Evolutionary conservation across 345 rosid species (phyloP).

Genomic region (Bruguiera sexangula): DNA sequence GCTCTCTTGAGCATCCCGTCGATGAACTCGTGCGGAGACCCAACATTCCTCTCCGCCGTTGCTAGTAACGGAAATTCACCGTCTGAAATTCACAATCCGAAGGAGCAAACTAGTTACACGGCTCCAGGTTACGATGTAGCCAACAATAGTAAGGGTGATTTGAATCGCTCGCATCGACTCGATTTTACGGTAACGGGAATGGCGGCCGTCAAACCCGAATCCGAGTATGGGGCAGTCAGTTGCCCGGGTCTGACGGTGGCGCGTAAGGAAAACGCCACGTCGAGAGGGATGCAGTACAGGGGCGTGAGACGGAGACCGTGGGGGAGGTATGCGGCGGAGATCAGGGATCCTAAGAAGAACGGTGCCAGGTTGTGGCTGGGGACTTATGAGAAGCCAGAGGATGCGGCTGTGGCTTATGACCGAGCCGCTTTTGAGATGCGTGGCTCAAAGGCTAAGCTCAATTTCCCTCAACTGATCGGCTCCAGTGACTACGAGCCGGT

Average conservation of each 20-base stretch:
- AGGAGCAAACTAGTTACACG: too few relatives aligned
- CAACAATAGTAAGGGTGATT: too few relatives aligned
- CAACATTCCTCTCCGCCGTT: too few relatives aligned
- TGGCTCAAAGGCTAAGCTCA: conserved; percentile 54
- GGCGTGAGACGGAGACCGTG: neutral
- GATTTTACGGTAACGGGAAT: neutral
- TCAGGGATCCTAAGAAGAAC: conserved; percentile 9
- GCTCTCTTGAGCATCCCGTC: neutral
- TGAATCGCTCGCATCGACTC: neutral
- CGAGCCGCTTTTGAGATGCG: conserved; percentile 52
- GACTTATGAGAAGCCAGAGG: conserved; percentile 23
- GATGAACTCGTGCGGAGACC: neutral
- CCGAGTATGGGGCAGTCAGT: neutral
- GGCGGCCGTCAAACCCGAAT: too few relatives aligned
- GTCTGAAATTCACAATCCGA: too few relatives aligned
- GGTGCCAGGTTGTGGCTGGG: conserved; percentile 22
- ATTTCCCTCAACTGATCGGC: conserved; percentile 56
- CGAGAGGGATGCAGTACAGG: neutral
- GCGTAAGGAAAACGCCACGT: neutral
- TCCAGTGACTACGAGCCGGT: conserved; percentile 35
- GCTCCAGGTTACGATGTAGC: too few relatives aligned
- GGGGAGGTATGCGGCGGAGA: conserved; percentile 5
- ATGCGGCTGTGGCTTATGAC: conserved; percentile 55
- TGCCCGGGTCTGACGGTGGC: neutral
- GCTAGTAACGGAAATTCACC: too few relatives aligned